Conservation (phyloP, 2,329 filamentous ascomycete species). For the Hymenoscyphus albidus region DNA sequence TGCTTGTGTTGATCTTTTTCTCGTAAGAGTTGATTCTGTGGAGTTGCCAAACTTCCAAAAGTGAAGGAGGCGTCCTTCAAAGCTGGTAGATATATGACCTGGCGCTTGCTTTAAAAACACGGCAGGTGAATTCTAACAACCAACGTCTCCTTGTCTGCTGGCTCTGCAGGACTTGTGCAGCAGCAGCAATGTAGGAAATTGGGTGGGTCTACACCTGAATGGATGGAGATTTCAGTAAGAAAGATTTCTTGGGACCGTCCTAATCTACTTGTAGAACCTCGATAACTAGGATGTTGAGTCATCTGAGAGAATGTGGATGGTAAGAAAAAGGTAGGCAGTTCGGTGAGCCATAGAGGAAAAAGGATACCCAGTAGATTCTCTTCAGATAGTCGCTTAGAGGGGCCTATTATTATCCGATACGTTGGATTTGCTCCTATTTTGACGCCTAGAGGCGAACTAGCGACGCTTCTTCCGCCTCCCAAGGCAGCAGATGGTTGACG, state of each 20-base stretch:
- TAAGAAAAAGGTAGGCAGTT: not conserved
- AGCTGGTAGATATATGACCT: not conserved
- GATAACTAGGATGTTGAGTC: slow-evolving; percentile 6
- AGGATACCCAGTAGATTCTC: too few relatives aligned
- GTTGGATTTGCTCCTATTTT: not conserved
- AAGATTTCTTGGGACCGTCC: slow-evolving; percentile 4
- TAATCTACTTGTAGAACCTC: slow-evolving; percentile 13
- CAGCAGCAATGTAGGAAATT: slow-evolving; percentile 3
- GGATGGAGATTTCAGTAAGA: not conserved
- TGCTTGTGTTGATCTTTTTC: not conserved
- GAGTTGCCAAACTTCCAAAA: not conserved
- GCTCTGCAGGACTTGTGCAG: slow-evolving; percentile 13
- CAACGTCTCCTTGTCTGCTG: slow-evolving; percentile 3
- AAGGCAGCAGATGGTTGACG: not conserved
- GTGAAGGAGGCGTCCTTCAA: not conserved
- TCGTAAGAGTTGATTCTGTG: not conserved
- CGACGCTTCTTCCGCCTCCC: not conserved
- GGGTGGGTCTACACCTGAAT: not conserved
- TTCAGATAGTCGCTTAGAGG: too few relatives aligned
- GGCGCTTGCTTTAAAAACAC: not conserved
- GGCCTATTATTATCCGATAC: not conserved
- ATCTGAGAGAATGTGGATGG: not conserved
- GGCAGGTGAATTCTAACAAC: not conserved
- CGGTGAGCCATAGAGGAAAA: not conserved
- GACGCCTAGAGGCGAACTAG: not conserved